phyloP scores from a whole-genome alignment of 305 asterid genomes.

The Solanum hybrid region DNA sequence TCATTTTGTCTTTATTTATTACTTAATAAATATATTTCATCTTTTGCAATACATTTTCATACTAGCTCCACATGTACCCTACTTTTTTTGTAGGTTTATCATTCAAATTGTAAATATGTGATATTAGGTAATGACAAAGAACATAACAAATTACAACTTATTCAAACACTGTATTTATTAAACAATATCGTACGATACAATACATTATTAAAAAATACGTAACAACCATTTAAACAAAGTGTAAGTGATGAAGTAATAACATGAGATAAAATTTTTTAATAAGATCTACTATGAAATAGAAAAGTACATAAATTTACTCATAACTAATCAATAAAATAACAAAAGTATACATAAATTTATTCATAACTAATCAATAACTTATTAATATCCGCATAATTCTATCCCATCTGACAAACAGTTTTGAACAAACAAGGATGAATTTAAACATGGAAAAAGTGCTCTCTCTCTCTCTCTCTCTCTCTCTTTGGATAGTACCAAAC shows the following conservation, averaged over 20 bases:
- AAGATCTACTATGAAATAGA: neutral
- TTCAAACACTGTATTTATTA: too few species aligned
- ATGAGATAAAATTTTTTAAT: too few species aligned
- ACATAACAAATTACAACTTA: too few species aligned
- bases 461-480: neutral
- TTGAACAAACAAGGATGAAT: neutral
- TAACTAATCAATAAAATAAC: too few species aligned
- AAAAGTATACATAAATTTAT: too few species aligned
- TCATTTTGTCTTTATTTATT: neutral
- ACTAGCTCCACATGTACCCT: too few species aligned
- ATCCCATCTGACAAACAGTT: accelerated
- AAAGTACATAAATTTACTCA: neutral
- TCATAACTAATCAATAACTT: neutral
- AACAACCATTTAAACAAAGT: neutral
- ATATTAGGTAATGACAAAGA: too few species aligned
- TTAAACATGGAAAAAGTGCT: neutral
- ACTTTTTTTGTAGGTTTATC: too few species aligned
- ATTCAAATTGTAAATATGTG: neutral
- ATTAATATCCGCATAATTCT: too few species aligned
- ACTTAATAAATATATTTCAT: neutral
- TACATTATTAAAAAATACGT: too few species aligned
- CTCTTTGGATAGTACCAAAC: neutral
- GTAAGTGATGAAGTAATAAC: too few species aligned
- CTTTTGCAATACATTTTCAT: neutral
- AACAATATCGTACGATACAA: too few species aligned